Evolutionary conservation across 1,139 yeast species (phyloP), one percentile per base, ranked within the genome.

Genomic region (Yamadazyma atmosphaerica): DNA sequence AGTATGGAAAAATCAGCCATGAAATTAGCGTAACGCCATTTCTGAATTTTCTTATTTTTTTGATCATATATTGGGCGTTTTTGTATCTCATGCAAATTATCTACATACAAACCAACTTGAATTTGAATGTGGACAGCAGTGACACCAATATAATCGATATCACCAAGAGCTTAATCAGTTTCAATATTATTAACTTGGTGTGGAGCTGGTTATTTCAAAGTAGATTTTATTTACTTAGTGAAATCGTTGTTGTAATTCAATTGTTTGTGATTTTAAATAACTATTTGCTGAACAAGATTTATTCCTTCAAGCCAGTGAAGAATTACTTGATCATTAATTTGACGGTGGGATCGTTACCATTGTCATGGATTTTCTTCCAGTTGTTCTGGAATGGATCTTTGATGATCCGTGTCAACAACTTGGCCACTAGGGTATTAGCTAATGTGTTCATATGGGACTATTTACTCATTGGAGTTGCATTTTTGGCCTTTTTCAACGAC

Each of bases 361-460:
- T 85, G 39, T 71, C 86, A 19, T 86, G 95, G 95, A 63, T 82
- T 28, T 58, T 84, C 45, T 83, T 79, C 55, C 83, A 80, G 19
- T 58, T 86, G 31, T 83, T 86, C 65, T 86, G 95, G 95, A 84
- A 84, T 53, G 94, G 95, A 27, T 90, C 95, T 3, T 83, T 82
- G 22, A 63, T 79, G 59, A 65, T 80, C 53, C 71, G 66, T 41
- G 72, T 79, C 50, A 81, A 78, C 55, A 68, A 77, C 29, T 60
- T 83, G 22, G 65, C 76, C 24, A 81, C 87, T n/a, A 71, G 94
- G 44, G 64, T 86, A 36, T 47, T 86, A 19, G 86, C 92, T 42
- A 86, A 86, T 59, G 61, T 85, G 17, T 68, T 84, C 45, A 77
- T 86, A 53, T 86, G 95, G 95, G 84, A 81, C 59, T 83, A 83